Base-by-base conservation (phyloP, 2,329 filamentous ascomycete species). In the Aspergillus arachidicola region DNA sequence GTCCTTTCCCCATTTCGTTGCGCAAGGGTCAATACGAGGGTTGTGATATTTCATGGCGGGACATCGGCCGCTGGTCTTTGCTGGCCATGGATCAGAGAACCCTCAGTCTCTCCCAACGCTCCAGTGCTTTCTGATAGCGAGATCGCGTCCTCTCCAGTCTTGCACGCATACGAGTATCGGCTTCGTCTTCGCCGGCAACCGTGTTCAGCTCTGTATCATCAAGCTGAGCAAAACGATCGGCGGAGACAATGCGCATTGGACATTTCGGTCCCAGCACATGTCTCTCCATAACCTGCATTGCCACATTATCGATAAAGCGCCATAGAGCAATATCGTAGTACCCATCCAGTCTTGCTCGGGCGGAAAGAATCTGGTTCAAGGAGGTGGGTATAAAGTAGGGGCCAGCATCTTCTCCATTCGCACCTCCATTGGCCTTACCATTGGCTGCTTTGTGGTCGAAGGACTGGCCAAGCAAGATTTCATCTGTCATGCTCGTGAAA, bases 271-370 rank as follows among this genome's bases (percentile, higher is more conserved):
- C 61, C 2, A 63, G 61, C 16, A 63, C 57, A 57, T 63, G 61
- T 14, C 61, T 30, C 51, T 63, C 61, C 30, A 63, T 34, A 14
- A 63, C 61, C 21, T 67, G 65, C 56, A 66, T 66, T 2, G 64
- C 63, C 19, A 67, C 65, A 38, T 67, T 67, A 26, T 67, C 65
- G 2, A 67, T 50, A 28, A 67, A 67, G 34, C 65, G 56, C 19
- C 32, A 26, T 5, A 64, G n/a, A 0, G 65, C 65, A 43, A 67
- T 66, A 0, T 21, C 6, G 26, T 67, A 66, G 28, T 67, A 67
- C 21, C 58, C 12, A 7, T 66, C 57, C 14, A 50, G 26, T 19
- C 46, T 50, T 9, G 46, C 46, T 5, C 46, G 46, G 23, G 26
- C 46, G 16, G 26, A 50, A 10, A 50, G 46, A 4, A 50, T 28